A percentile compares a stretch with the other conserved stretches of the same genome.
Conservation (phyloP, 1,284 basidiomycete genomes). For the Cutaneotrichosporon dermatis region DNA sequence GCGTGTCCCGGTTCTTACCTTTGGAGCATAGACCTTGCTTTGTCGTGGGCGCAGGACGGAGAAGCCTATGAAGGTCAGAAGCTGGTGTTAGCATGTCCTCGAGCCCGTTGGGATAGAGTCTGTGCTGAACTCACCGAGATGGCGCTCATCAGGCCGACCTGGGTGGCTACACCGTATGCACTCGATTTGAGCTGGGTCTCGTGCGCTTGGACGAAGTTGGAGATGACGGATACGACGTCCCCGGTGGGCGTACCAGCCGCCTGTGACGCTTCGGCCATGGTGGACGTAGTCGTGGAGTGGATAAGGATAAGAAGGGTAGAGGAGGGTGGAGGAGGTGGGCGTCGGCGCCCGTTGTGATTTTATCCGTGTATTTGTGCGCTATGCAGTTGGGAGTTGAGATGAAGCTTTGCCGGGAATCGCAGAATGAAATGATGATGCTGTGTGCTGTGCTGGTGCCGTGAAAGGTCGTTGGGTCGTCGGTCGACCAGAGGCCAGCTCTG, state of each 20-base stretch:
- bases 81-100: conserved; percentile 29
- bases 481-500: no score
- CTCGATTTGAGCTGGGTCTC: conserved; percentile 44
- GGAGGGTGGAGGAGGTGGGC: no score
- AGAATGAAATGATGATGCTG: no score
- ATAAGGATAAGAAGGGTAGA: no score
- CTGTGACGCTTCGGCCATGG: background rate
- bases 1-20: conserved; percentile 45
- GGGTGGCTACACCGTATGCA: conserved; percentile 74
- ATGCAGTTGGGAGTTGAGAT: no score
- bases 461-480: no score
- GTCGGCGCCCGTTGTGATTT: no score
- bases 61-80: conserved; percentile 64
- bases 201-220: conserved; percentile 32
- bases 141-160: conserved; percentile 67
- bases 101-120: no score
- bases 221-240: conserved; percentile 19
- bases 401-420: no score
- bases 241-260: conserved; percentile 24
- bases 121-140: conserved; percentile 57
- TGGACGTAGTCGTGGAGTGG: background rate
- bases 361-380: no score
- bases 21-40: conserved; percentile 53
- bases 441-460: no score
- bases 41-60: conserved; percentile 73